Base-by-base conservation (phyloP, 805 yeast genomes). In the Myxozyma mucilagina region DNA sequence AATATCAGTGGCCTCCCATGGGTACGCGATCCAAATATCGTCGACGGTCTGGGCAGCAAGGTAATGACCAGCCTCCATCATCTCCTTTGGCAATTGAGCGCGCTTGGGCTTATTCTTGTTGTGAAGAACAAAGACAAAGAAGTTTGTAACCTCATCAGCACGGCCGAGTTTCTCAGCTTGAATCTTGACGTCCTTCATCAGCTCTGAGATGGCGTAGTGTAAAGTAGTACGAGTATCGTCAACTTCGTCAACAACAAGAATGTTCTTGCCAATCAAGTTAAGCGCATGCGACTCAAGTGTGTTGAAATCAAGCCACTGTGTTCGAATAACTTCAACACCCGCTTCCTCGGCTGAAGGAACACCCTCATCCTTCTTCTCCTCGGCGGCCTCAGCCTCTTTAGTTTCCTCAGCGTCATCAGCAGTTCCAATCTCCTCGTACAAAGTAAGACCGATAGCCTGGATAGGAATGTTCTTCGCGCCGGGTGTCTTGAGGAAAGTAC, bases 181-280 rank as follows among this genome's bases (percentile, higher is more conserved):
- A 56, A 78, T 81, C 53, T 76, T 75, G 48, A 89, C 85, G 66
- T 84, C 87, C 72, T 85, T 84, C 72, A 85, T 81, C 65, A 90
- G 78, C 74, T 90, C 96, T 10, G 84, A 78, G 43, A 89, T 82
- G 1, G 96, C 96, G 71, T 89, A 90, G 72, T 88, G 93, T 59
- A 90, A 78, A 1, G 96, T 90, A 56, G 96, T 90, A 80, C 96
- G 87, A 29, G 96, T 89, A 73, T 90, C 96, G 74, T 90, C 96
- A 50, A 90, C 96, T 77, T 90, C 96, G 74, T 90, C 96, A 39
- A 90, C 94, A 69, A 90, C 88, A 67, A 90, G 76, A 42, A 90
- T 80, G 72, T 85, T 86, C 75, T 89, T 90, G 68, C 96, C 96
- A 60, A 90, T 86, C 64, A 90, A 79, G 50, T 89, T 85, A 67